phyloP scores from a whole-genome alignment of 768 basidiomycete species.

The Leccinum sublutescens region DNA sequence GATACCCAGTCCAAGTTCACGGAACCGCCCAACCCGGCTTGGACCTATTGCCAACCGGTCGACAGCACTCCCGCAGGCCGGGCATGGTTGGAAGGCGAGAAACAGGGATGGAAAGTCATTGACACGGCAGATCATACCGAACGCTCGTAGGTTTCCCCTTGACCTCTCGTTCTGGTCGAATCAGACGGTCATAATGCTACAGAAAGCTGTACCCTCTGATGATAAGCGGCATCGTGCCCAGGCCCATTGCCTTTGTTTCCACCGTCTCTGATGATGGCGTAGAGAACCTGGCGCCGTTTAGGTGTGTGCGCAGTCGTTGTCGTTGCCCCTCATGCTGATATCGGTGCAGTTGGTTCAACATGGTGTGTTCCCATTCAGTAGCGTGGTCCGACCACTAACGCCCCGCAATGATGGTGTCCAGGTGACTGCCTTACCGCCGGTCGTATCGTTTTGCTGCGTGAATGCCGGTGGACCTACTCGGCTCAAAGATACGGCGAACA shows the following conservation, averaged over 20 bases:
- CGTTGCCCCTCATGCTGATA: background rate
- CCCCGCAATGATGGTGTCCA: background rate
- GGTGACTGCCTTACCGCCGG: conserved; percentile 25
- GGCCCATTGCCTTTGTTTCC: conserved; percentile 48
- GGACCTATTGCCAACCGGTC: conserved; percentile 32
- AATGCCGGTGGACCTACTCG: conserved; percentile 10
- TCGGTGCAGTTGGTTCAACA: conserved; percentile 28
- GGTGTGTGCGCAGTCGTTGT: conserved; percentile 18
- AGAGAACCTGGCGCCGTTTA: conserved; percentile 45
- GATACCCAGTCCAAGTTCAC: conserved; percentile 22
- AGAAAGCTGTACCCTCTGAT: conserved; percentile 35
- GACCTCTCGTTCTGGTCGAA: background rate
- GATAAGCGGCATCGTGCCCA: conserved; percentile 40
- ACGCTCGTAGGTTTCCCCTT: conserved; percentile 19
- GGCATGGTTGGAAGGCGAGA: conserved; percentile 36
- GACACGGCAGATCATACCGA: conserved; percentile 29
- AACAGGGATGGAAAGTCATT: conserved; percentile 35
- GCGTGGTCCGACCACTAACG: background rate
- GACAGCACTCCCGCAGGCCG: conserved; percentile 28
- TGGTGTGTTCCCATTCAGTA: conserved; percentile 11
- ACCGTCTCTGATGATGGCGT: conserved; percentile 33
- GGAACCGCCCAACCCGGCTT: conserved; percentile 31
- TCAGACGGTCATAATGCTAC: background rate
- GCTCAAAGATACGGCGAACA: conserved; percentile 45
- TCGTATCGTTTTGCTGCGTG: conserved; percentile 38